Evolutionary conservation across 1,284 basidiomycete genomes (phyloP).

Genomic region (Apiotrichum montevideense): DNA sequence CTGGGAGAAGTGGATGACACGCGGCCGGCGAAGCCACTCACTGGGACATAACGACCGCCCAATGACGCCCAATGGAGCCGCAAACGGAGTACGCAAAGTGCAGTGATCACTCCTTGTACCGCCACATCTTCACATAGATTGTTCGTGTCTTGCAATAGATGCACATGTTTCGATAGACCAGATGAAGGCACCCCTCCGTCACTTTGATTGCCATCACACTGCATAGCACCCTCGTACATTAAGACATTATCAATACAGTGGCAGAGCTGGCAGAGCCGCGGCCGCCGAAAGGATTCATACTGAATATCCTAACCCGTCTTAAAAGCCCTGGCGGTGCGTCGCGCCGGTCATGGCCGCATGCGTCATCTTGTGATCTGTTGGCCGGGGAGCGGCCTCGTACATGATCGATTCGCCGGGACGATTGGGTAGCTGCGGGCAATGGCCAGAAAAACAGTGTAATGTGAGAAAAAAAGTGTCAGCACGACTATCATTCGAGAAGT

Average conservation of each 20-base stretch:
- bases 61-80: too few relatives aligned
- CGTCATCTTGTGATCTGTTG: constrained; percentile 42
- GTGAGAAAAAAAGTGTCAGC: background rate
- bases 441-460: too few relatives aligned
- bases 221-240: too few relatives aligned
- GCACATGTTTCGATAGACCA: constrained; percentile 60
- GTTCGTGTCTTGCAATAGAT: background rate
- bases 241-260: constrained; percentile 8
- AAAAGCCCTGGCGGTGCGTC: constrained; percentile 15
- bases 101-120: too few relatives aligned
- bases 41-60: constrained; percentile 19
- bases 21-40: constrained; percentile 26
- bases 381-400: constrained; percentile 45
- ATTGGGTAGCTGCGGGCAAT: constrained; percentile 31
- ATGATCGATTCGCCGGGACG: constrained; percentile 40
- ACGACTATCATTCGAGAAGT: background rate
- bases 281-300: constrained; percentile 24
- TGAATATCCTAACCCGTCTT: background rate
- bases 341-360: constrained; percentile 10
- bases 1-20: constrained; percentile 29
- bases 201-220: too few relatives aligned
- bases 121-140: too few relatives aligned
- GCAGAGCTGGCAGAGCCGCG: constrained; percentile 26
- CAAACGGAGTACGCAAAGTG: too few relatives aligned
- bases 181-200: constrained; percentile 52